Evolutionary conservation across 1,139 yeast genomes (phyloP).

Genomic region (Debaryomyces singareniensis): DNA sequence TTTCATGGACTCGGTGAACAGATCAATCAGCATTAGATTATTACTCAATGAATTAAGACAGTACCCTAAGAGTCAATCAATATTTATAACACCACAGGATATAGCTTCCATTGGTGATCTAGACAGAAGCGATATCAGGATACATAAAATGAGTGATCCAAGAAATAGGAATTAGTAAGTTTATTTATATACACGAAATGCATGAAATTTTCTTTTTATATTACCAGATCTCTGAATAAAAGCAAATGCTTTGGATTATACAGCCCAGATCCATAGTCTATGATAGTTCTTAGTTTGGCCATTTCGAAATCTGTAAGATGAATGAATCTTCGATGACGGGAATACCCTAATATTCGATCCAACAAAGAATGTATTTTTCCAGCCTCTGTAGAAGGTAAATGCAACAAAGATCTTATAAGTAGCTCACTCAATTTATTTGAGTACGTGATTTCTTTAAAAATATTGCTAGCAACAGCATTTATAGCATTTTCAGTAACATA

Average conservation of each 20-base stretch:
- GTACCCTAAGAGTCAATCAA: constrained; percentile 69
- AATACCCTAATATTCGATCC: no score
- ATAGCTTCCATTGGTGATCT: constrained; percentile 72
- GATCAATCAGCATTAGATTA: constrained; percentile 72
- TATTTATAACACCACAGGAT: constrained; percentile 93
- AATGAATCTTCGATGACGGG: no score
- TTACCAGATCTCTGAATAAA: no score
- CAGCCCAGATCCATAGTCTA: no score
- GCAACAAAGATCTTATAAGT: not conserved
- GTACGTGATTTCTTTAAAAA: no score
- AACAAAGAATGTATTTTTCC: no score
- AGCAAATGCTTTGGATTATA: no score
- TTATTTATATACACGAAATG: not conserved
- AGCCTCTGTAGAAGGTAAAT: no score
- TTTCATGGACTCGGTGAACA: constrained; percentile 91
- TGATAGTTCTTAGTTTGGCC: no score
- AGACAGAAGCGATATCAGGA: constrained; percentile 54
- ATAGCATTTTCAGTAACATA: not conserved
- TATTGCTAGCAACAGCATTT: no score
- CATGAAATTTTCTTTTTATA: no score
- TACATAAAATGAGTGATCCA: constrained; percentile 66
- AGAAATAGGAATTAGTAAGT: constrained; percentile 14
- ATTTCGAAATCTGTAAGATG: no score
- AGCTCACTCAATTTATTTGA: not conserved
- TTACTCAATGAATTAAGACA: constrained; percentile 63